Base-by-base conservation (phyloP, 1,284 basidiomycete species). In the Irpex lacteus region DNA sequence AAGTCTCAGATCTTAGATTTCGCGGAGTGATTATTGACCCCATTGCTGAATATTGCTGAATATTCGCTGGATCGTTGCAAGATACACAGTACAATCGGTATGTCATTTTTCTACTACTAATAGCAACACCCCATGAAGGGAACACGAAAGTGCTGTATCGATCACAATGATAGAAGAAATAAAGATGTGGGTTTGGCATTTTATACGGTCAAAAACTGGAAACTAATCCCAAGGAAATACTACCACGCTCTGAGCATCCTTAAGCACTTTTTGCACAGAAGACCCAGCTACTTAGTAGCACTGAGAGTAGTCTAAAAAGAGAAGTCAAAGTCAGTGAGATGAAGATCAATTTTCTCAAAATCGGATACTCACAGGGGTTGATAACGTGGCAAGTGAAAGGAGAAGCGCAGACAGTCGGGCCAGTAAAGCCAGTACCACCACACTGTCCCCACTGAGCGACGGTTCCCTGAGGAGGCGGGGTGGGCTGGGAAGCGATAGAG, bases 321-420 rank as follows among this genome's bases (percentile, higher is more conserved):
- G 52, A 5, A 37, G 18, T 13, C 13, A 36, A 15, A 26, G 18
- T 63, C 52, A 63, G 63, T 26, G 36, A 21, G 26, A 26, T 26
- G 26, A n/a, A 50, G 15, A 47, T 37, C 7, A 19, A 21, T 26
- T n/a, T 2, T 59, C 19, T 59, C n/a, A 53, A 50, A 52, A 47
- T 18, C 13, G 37, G 37, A 54, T 4, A 63, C 64, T 65, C 40
- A 65, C 64, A 65, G n/a, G 60, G 21, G 61, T 65, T 65, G 50
- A 65, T 13, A 44, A 65, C 64, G 64, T 65, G 60, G 64, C 64
- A 65, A 36, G 64, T 65, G 64, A 62, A 65, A 56, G 57, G 57
- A 26, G 64, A 15, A 11, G 61, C 64, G 34, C 64, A 65, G 58
- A 32, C 47, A 60, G 64, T 65, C 11, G 64, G 38, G 58, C 64